Base-by-base conservation (phyloP, 345 rosid genomes). In the Eucalyptus sp. region DNA sequence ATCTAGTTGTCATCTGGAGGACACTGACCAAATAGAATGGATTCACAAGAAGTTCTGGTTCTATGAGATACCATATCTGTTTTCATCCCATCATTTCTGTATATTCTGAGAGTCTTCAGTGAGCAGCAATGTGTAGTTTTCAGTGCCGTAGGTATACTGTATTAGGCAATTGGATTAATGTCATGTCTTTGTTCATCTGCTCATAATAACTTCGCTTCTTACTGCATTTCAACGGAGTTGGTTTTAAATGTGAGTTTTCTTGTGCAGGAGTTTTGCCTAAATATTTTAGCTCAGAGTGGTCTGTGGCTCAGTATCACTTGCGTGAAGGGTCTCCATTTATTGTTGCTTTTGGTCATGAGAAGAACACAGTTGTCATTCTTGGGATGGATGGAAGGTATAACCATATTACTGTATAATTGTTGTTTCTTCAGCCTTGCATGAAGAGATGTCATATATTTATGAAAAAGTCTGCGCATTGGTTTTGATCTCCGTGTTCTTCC, bases 271-370 rank as follows among this genome's bases (percentile, higher is more conserved):
- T 98, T 62, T 90, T 98, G 88, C 99, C 99, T 3, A 97, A 95
- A 94, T 97, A 97, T 95, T 97, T 97, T 90, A 96, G 98, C 93
- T 97, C 99, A 3, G 97, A 97, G 90, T 97, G 99, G 99, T 97
- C 99, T 16, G 97, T 97, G 90, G 99, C 99, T 86, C 96, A 96
- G 92, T 97, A 96, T 92, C 96, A 94, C 85, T 93, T 97, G 90
- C 94, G 93, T 31, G 99, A 97, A 92, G 99, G 99, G 85, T 96
- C 95, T 86, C 95, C 94, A 20, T 96, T 95, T 92, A 90, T 95
- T 88, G 99, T 96, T 88, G 99, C 99, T 62, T 98, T 98, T 90
- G 99, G 99, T 52, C 99, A 97, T 87, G 94, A 94, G 88, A 96
- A 95, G 93, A 97, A 98, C 90, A 98, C 99, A 1, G 95, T 97